A percentile compares a stretch with the other conserved stretches of the same genome.
These are phyloP conservation scores for Fusarium sp. DNA, from an alignment of 2,329 filamentous ascomycete genomes.

Conservation along the genomic window DNA sequence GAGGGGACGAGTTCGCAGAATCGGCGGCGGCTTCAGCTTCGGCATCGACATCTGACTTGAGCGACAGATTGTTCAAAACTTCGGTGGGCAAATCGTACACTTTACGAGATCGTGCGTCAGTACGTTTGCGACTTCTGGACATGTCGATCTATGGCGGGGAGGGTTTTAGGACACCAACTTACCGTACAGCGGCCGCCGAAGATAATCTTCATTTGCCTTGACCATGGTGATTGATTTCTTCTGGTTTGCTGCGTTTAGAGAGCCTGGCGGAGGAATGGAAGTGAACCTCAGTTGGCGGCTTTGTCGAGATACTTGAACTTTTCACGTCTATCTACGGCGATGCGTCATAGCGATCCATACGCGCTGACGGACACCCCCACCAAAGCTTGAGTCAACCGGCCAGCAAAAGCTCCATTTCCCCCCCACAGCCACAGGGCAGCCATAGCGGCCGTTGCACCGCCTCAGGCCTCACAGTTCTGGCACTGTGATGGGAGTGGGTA, in stretches of 20 bases:
- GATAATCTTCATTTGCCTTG: conserved; percentile 61
- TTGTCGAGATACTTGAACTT: conserved; percentile 35
- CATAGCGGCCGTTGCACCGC: background rate
- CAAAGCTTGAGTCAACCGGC: conserved; percentile 42
- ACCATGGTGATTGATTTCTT: conserved; percentile 49
- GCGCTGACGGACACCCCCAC: conserved; percentile 15
- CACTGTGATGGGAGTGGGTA: background rate
- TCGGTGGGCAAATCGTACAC: conserved; percentile 87
- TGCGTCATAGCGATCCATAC: conserved; percentile 29
- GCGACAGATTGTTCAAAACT: conserved; percentile 75
- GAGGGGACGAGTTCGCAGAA: conserved; percentile 41
- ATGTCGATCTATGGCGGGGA: conserved; percentile 26
- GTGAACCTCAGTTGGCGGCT: background rate
- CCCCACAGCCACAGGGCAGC: conserved; percentile 11
- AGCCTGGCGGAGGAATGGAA: background rate
- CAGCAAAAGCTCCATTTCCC: conserved; percentile 8
- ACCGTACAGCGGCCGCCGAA: conserved; percentile 67
- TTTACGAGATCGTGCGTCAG: conserved; percentile 58
- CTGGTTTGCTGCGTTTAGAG: background rate
- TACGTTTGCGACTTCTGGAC: conserved; percentile 10
- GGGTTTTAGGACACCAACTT: conserved; percentile 31
- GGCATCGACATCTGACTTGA: conserved; percentile 54
- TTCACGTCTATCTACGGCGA: conserved; percentile 13
- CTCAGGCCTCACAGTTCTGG: background rate
- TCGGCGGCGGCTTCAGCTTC: conserved; percentile 41